A percentile compares a stretch with the other conserved stretches of the same genome.
These are phyloP conservation scores for Penicillium sp. DNA, from an alignment of 2,329 filamentous ascomycete genomes.

Conservation along the genomic window DNA sequence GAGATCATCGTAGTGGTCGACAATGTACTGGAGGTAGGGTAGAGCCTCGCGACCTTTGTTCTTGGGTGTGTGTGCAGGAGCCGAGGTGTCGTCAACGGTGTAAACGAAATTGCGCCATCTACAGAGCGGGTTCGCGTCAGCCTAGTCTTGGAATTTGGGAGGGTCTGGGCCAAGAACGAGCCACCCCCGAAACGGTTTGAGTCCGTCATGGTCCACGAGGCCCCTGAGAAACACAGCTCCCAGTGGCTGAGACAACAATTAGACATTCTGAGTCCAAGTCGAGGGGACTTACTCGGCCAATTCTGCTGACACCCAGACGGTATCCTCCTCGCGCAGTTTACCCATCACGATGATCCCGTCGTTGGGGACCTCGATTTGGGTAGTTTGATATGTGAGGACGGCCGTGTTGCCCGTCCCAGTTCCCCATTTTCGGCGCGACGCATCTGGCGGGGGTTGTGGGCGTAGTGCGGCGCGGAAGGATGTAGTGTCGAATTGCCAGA, in stretches of 20 bases:
- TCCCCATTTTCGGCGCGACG: slow-evolving; percentile 25
- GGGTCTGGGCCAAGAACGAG: neutral
- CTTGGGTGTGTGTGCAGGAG: slow-evolving; percentile 34
- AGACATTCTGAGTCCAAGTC: neutral
- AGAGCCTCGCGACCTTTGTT: slow-evolving; percentile 51
- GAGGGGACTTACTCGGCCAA: slow-evolving; percentile 43
- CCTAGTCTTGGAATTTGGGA: neutral
- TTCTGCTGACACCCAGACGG: slow-evolving; percentile 48
- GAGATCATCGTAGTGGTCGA: slow-evolving; percentile 50
- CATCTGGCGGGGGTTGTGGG: slow-evolving; percentile 10
- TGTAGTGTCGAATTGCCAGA: slow-evolving; percentile 32
- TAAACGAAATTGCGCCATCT: slow-evolving; percentile 52
- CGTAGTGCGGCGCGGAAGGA: slow-evolving; percentile 18
- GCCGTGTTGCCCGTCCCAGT: slow-evolving; percentile 16
- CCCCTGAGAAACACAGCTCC: neutral
- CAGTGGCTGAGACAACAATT: neutral
- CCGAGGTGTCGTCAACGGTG: slow-evolving; percentile 42
- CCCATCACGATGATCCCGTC: slow-evolving; percentile 50
- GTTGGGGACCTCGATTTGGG: slow-evolving; percentile 35
- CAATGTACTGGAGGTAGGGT: slow-evolving; percentile 50
- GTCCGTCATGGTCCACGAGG: neutral
- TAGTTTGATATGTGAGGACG: slow-evolving; percentile 29
- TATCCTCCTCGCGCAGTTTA: slow-evolving; percentile 46
- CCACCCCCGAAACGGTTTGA: neutral
- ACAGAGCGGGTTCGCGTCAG: neutral